Percentiles rank a stretch among this genome's conserved stretches.
Evolutionary conservation across 2,329 filamentous ascomycete genomes (phyloP).

Genomic region (Fragosphaeria purpurea): DNA sequence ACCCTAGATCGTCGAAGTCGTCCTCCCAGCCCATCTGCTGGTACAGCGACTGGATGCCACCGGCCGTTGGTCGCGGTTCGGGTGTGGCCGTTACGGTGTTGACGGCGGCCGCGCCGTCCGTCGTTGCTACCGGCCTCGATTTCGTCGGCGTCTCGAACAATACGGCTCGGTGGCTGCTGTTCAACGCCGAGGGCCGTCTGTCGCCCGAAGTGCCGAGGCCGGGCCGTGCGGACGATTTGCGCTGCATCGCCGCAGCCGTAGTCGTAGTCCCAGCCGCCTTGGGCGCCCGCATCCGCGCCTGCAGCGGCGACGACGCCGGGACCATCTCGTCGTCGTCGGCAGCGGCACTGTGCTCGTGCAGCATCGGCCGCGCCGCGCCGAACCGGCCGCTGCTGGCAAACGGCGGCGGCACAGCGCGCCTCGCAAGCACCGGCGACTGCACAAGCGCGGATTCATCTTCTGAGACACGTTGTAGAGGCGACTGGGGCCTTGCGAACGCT

Average conservation of each 20-base stretch:
- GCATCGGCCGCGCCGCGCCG: too few relatives aligned
- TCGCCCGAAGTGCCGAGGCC: too few relatives aligned
- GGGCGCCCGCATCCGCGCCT: conserved; percentile 3
- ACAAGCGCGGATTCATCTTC: too few relatives aligned
- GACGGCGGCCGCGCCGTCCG: not conserved
- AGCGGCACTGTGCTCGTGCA: not conserved
- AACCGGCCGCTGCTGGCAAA: too few relatives aligned
- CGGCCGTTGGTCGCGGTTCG: conserved; percentile 5
- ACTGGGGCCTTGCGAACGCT: not conserved
- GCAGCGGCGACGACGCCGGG: conserved; percentile 13
- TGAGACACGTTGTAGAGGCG: too few relatives aligned
- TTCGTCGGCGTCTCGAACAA: conserved; percentile 21
- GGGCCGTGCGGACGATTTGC: too few relatives aligned
- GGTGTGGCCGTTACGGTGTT: not conserved
- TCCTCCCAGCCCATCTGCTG: conserved; percentile 49
- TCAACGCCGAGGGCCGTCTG: not conserved
- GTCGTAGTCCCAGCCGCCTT: conserved; percentile 1
- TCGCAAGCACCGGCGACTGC: not conserved
- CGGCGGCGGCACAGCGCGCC: too few relatives aligned
- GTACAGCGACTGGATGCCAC: conserved; percentile 36
- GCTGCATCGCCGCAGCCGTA: not conserved
- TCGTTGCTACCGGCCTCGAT: conserved; percentile 2
- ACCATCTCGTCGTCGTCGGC: conserved; percentile 3
- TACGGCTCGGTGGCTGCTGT: not conserved
- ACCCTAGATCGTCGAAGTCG: conserved; percentile 27